Conservation (phyloP, 345 rosid species). For the Luvunga scandens region DNA sequence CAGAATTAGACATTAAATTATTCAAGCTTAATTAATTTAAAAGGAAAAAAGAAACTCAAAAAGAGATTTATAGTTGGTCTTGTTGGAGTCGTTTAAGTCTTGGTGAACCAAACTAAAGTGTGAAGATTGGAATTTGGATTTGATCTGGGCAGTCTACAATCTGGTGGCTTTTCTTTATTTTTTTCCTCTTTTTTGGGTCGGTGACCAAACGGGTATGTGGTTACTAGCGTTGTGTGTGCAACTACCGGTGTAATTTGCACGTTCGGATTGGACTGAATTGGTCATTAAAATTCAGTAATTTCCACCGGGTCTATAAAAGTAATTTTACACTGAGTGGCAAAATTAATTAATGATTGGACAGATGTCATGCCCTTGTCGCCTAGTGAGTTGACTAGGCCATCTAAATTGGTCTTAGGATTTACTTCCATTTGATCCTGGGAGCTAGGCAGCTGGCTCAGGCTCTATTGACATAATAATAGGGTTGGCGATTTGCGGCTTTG, state of each 20-base stretch:
- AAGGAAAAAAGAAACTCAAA: too few relatives aligned
- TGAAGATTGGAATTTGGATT: background rate
- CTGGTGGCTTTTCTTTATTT: background rate
- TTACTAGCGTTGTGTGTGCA: too few relatives aligned
- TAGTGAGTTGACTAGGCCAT: constrained; percentile 33
- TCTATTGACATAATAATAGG: too few relatives aligned
- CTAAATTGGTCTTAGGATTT: background rate
- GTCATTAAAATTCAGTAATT: too few relatives aligned
- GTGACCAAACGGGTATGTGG: background rate
- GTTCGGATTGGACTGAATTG: background rate
- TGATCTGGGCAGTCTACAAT: background rate
- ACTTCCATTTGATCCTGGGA: background rate
- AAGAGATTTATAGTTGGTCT: too few relatives aligned
- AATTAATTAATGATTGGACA: constrained; percentile 5
- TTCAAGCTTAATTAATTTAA: too few relatives aligned
- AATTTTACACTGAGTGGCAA: background rate
- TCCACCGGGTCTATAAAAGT: too few relatives aligned
- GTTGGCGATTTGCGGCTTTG: too few relatives aligned
- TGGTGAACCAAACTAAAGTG: background rate
- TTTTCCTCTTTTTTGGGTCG: background rate
- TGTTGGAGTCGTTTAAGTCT: background rate
- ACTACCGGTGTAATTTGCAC: too few relatives aligned
- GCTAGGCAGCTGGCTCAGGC: too few relatives aligned
- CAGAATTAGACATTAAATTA: too few relatives aligned
- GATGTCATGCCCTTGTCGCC: constrained; percentile 26